Conservation (phyloP, 306 rosid genomes). For the Castanea sativa region DNA sequence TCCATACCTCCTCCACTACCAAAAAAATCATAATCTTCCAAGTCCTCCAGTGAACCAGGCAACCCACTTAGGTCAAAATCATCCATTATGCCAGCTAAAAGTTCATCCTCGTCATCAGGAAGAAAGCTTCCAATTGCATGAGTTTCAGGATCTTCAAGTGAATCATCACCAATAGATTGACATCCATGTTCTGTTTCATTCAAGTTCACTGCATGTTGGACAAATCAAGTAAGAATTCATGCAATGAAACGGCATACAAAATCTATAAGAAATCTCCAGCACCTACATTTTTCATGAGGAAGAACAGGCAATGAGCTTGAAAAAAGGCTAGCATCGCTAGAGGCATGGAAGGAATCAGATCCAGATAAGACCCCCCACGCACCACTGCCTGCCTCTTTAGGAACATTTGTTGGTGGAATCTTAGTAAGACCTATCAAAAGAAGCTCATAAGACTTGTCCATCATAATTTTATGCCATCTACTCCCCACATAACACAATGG, state of each 20-base stretch:
- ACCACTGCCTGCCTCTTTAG: constrained; percentile 39
- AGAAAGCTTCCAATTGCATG: constrained; percentile 54
- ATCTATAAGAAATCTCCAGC: constrained; percentile 10
- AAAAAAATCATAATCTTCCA: constrained; percentile 81
- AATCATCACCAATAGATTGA: constrained; percentile 43
- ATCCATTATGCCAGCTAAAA: constrained; percentile 70
- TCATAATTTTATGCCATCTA: constrained; percentile 9
- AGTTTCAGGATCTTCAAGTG: constrained; percentile 46
- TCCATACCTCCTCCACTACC: constrained; percentile 91
- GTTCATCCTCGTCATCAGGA: constrained; percentile 79
- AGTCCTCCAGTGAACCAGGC: constrained; percentile 79
- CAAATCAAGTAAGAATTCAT: constrained; percentile 24
- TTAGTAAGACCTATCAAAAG: constrained; percentile 45
- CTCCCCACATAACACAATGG: background rate
- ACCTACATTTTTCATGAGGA: constrained; percentile 69
- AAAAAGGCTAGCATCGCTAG: constrained; percentile 73
- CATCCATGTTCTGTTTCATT: constrained; percentile 45
- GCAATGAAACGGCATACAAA: background rate
- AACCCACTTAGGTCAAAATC: constrained; percentile 80
- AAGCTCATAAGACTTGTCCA: constrained; percentile 7
- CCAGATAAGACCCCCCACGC: constrained; percentile 54
- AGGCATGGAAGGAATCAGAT: constrained; percentile 50
- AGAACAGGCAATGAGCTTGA: constrained; percentile 82
- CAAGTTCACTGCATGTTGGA: constrained; percentile 57
- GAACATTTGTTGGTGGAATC: constrained; percentile 42